Evolutionary conservation across 768 basidiomycete genomes (phyloP).

Genomic region (Rubroboletus satanas): DNA sequence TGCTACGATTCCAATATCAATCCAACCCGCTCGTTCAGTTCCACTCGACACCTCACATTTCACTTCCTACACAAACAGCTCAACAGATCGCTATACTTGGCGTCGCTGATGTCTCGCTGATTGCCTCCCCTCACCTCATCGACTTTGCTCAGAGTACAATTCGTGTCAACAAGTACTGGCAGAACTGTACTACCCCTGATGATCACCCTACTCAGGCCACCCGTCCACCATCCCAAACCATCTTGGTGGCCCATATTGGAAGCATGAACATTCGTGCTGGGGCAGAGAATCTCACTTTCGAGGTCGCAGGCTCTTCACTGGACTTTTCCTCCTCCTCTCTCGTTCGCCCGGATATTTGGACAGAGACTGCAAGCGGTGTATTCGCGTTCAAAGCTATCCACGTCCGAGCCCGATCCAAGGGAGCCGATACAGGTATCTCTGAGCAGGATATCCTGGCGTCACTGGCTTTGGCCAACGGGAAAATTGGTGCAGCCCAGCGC

Average conservation of each 20-base stretch:
- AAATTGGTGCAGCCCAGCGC: constrained; percentile 43
- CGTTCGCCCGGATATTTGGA: constrained; percentile 11
- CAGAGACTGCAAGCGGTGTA: constrained; percentile 46
- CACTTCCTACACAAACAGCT: constrained; percentile 10
- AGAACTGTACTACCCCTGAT: background rate
- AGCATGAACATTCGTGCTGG: constrained; percentile 56
- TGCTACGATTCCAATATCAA: constrained; percentile 25
- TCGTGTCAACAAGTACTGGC: constrained; percentile 44
- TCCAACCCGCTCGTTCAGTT: constrained; percentile 7
- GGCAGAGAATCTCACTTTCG: constrained; percentile 67
- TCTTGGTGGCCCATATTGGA: constrained; percentile 41
- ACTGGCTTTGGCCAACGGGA: constrained; percentile 45
- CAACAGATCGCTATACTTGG: constrained; percentile 32
- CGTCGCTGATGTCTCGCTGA: constrained; percentile 40
- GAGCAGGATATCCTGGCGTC: constrained; percentile 62
- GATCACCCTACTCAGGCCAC: background rate
- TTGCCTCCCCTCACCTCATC: constrained; percentile 56
- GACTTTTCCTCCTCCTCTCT: constrained; percentile 23
- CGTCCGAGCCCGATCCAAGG: constrained; percentile 53
- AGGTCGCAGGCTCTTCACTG: constrained; percentile 43
- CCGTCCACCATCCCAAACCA: constrained; percentile 23
- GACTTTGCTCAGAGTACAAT: constrained; percentile 54
- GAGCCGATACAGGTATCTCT: constrained; percentile 35
- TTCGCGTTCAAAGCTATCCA: constrained; percentile 49
- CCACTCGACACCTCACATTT: constrained; percentile 12